Evolutionary conservation across 176 grass and related monocot species (phyloP), one percentile per base, ranked within the genome.

Genomic region (Musa acuminata): DNA sequence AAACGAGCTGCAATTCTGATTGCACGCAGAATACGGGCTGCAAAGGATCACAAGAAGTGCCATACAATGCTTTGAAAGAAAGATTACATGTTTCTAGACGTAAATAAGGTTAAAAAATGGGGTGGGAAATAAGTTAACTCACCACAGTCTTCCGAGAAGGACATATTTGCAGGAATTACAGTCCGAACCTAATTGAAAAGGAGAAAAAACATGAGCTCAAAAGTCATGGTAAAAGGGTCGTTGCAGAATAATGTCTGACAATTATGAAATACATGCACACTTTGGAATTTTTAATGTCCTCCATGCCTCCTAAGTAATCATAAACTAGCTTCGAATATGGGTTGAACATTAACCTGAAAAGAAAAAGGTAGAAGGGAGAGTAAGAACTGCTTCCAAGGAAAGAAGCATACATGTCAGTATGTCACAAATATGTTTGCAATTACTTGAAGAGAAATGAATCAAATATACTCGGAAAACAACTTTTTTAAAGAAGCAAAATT

Each of bases 1-100:
- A 99, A 85, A 64, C 91, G 91, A 87, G 95, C 95, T 20, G 90
- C 90, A 89, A 99, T 94, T 94, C 91, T 93, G 84, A 99, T 99
- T 93, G 90, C 95, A 87, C 91, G 88, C 54, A 99, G 81, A 87
- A 99, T 99, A 81, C 91, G 91, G 82, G 95, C 95, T 99, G 88
- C 87, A 73, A 85, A 91, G 80, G 77, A 83, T 64, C 35, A 86
- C 62, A 67, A 80, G 21, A 13, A 71, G n/a, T 78, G 83, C 75
- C 81, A 84, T 85, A 58, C 51, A 64, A 83, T 73, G 21, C 14
- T 9, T 13, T 58, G 50, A 63, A 81, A 53, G n/a, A 54, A 62
- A 29, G 35, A 53, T 53, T 50, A 14, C 20, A 22, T 43, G 16
- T 53, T 67, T 29, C 13, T 64, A 8, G 6, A 52, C 22, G 22